Conservation (phyloP, 257 asterid genomes). For the Phtheirospermum japonicum region DNA sequence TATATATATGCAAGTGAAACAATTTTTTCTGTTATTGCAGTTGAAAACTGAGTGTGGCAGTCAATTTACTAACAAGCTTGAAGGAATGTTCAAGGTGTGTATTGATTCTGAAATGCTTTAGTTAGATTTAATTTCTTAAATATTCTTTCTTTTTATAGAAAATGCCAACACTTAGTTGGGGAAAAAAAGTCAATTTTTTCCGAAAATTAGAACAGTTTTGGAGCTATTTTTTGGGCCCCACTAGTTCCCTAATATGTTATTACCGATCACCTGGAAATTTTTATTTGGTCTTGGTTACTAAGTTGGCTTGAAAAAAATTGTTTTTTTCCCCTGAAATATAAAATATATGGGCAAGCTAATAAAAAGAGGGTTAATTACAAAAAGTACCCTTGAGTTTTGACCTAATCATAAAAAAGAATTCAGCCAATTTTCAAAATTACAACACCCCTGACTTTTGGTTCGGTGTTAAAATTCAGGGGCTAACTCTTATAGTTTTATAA, state of each 20-base stretch:
- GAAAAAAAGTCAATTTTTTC: not conserved
- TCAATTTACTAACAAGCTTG: constrained; percentile 96
- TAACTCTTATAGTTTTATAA: no score
- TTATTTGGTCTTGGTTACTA: not conserved
- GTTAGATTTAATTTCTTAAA: not conserved
- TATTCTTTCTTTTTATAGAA: not conserved
- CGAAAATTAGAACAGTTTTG: not conserved
- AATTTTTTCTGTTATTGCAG: constrained; percentile 46
- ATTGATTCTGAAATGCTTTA: constrained; percentile 6
- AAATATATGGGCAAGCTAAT: no score
- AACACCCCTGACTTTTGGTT: no score
- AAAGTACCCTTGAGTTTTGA: no score
- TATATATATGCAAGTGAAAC: constrained; percentile 23
- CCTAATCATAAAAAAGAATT: no score
- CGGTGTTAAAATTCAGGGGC: no score
- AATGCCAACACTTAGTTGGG: not conserved
- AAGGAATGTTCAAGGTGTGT: constrained; percentile 95
- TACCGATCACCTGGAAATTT: not conserved
- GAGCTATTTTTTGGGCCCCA: no score
- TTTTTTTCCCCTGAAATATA: no score
- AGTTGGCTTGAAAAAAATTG: not conserved
- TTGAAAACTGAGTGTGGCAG: constrained; percentile 98
- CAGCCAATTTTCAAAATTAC: no score
- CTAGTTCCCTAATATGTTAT: no score
- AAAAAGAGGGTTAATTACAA: no score